phyloP scores from a whole-genome alignment of 306 rosid genomes.

The Cucurbita pepo region DNA sequence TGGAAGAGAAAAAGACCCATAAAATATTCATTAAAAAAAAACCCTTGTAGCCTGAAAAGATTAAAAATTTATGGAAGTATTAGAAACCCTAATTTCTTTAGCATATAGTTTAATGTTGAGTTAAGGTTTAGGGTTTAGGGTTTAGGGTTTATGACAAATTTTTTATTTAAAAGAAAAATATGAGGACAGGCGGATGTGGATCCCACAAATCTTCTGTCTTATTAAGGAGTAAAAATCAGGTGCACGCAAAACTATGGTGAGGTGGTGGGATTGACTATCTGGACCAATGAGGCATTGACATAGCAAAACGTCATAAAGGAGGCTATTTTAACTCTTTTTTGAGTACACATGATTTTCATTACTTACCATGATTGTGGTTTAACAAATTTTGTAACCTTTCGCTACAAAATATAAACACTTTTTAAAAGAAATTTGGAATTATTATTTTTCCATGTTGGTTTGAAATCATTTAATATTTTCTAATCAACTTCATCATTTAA shows the following conservation, averaged over 20 bases:
- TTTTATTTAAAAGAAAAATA: not conserved
- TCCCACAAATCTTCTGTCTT: not conserved
- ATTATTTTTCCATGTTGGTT: not conserved
- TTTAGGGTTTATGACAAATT: not conserved
- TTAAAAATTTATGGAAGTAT: not conserved
- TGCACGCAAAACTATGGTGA: not conserved
- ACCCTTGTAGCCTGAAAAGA: not conserved
- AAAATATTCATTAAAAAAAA: not conserved
- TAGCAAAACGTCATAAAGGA: not conserved
- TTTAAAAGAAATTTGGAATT: not conserved
- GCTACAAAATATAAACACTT: not conserved
- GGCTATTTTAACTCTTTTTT: not conserved
- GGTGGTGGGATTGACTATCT: not conserved
- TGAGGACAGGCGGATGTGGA: not conserved
- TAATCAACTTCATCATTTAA: not conserved
- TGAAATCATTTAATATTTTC: not conserved
- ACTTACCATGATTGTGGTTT: not conserved
- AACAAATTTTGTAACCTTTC: not conserved
- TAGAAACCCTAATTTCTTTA: too few species aligned
- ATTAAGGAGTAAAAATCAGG: not conserved
- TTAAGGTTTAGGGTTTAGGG: too few species aligned
- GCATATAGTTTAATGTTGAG: too few species aligned
- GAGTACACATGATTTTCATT: not conserved
- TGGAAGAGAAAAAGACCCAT: constrained; percentile 29
- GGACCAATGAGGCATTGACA: not conserved